These are phyloP conservation scores for Yarrowia sp. DNA, from an alignment of 805 yeast genomes.

Conservation along the genomic window DNA sequence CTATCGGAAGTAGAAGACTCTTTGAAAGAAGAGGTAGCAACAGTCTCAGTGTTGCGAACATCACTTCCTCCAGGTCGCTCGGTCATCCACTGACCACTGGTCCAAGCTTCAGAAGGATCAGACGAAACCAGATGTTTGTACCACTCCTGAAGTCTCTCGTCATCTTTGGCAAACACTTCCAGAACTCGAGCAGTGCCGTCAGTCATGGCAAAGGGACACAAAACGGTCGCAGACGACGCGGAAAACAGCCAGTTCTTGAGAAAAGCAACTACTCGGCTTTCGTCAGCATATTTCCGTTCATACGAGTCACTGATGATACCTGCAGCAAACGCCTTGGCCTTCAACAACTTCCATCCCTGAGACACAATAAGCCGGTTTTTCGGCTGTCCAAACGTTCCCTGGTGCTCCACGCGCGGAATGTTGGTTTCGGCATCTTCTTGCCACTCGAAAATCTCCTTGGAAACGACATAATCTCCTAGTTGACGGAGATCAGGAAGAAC, in stretches of 20 bases:
- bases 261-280: slow-evolving; percentile 33
- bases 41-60: slow-evolving; percentile 35
- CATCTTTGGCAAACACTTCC: slow-evolving; percentile 27
- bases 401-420: slow-evolving; percentile 33
- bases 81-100: slow-evolving; percentile 40
- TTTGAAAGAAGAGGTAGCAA: slow-evolving; percentile 28
- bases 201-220: slow-evolving; percentile 39
- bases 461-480: slow-evolving; percentile 33
- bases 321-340: slow-evolving; percentile 29
- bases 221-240: slow-evolving; percentile 37
- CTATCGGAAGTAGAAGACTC: background rate
- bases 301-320: slow-evolving; percentile 36
- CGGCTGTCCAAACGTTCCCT: slow-evolving; percentile 36
- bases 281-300: slow-evolving; percentile 32
- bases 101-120: slow-evolving; percentile 36
- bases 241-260: slow-evolving; percentile 32
- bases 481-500: slow-evolving; percentile 29
- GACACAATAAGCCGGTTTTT: slow-evolving; percentile 34
- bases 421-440: slow-evolving; percentile 36
- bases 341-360: slow-evolving; percentile 36
- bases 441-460: slow-evolving; percentile 32
- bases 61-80: slow-evolving; percentile 38
- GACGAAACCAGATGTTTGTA: slow-evolving; percentile 30
- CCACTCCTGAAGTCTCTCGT: slow-evolving; percentile 27
- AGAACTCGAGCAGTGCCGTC: slow-evolving; percentile 38